phyloP scores from a whole-genome alignment of 1,284 basidiomycete species.

The Tylopilus sp. region DNA sequence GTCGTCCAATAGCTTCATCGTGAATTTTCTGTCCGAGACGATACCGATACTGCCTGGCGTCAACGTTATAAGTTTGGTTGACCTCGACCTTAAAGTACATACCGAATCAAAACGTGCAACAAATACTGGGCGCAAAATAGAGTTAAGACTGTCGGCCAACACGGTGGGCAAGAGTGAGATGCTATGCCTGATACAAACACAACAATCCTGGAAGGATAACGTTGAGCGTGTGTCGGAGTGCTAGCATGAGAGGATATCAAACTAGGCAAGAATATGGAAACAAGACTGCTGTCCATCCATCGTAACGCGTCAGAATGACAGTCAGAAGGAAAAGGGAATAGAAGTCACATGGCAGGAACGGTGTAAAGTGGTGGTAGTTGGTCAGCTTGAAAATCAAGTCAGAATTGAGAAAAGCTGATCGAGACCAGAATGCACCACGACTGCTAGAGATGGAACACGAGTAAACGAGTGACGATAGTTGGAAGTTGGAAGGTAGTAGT shows the following conservation, averaged over 20 bases:
- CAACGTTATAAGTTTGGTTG: too few relatives aligned
- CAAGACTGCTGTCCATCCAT: not conserved
- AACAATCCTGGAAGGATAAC: slow-evolving; percentile 4
- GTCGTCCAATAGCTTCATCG: slow-evolving; percentile 16
- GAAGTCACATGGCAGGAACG: slow-evolving; percentile 1
- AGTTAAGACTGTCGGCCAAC: not conserved
- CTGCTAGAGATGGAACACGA: not conserved
- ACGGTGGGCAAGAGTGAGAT: not conserved
- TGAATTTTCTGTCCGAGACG: slow-evolving; percentile 26
- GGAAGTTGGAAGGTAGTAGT: slow-evolving; percentile 6
- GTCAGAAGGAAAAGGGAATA: not conserved
- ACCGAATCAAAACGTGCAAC: slow-evolving; percentile 11
- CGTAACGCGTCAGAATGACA: not conserved
- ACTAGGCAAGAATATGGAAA: slow-evolving; percentile 3
- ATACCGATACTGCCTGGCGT: slow-evolving; percentile 15
- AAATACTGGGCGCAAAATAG: slow-evolving; percentile 10
- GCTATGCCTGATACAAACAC: not conserved
- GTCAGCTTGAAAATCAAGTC: slow-evolving; percentile 6
- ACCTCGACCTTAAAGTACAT: too few relatives aligned
- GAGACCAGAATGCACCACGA: slow-evolving; percentile 14
- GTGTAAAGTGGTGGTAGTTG: slow-evolving; percentile 30
- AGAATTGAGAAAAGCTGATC: slow-evolving; percentile 1
- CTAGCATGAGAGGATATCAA: slow-evolving; percentile 6
- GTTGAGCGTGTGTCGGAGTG: not conserved
- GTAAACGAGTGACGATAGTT: slow-evolving; percentile 34